Evolutionary conservation across 495 filamentous ascomycete genomes (phyloP), one percentile per base, ranked within the genome.

Genomic region (Penicillium macrosclerotiorum): DNA sequence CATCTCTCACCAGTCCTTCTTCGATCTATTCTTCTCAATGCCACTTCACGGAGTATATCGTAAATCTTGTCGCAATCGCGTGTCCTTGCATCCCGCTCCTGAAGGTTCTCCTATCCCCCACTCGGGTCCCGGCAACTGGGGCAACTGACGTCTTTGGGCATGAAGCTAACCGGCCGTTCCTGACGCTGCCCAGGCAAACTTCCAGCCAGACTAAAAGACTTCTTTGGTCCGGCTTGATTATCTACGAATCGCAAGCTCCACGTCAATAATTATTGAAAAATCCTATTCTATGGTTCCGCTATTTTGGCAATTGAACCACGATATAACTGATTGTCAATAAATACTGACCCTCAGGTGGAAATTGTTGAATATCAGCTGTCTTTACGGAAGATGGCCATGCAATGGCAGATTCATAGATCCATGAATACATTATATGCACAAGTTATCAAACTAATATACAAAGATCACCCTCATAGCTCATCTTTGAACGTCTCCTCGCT

Each of bases 401-500:
- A n/a, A n/a, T n/a, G n/a, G n/a, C n/a, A n/a, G n/a, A n/a, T n/a
- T n/a, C n/a, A n/a, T n/a, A n/a, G n/a, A n/a, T n/a, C n/a, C n/a
- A n/a, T n/a, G n/a, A n/a, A n/a, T n/a, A n/a, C n/a, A n/a, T n/a
- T n/a, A n/a, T n/a, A n/a, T n/a, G n/a, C n/a, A n/a, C n/a, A n/a
- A n/a, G n/a, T n/a, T n/a, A n/a, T n/a, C n/a, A n/a, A n/a, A n/a
- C n/a, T n/a, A n/a, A n/a, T n/a, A n/a, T n/a, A n/a, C n/a, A n/a
- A n/a, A n/a, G n/a, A n/a, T 17, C 34, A 11, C 16, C 46, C 45
- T 63, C 58, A 82, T 61, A 81, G 54, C 50, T 82, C 79, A 49
- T 82, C 75, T 48, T 76, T 77, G 42, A 74, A 79, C 5, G 68
- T 63, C 61, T 80, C 77, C 54, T 79, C 65, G 46, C 72, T 76